Percentiles rank a stretch among this genome's conserved stretches.
Evolutionary conservation across 208 protist species (phyloP).

Genomic region (Borovskyia barvae): DNA sequence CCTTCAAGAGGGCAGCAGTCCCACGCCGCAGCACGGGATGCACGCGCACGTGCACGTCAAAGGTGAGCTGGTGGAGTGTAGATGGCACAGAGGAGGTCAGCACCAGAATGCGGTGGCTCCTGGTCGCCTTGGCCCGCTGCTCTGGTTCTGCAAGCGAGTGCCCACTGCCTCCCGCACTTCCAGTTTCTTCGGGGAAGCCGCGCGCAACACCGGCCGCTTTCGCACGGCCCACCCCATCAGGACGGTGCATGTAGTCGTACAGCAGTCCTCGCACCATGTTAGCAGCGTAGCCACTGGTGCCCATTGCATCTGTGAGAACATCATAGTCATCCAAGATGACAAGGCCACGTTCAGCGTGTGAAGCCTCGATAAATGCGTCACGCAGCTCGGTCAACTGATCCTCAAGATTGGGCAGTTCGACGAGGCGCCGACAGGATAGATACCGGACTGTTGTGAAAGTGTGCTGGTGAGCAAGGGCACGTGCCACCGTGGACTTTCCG

Average conservation of each 20-base stretch:
- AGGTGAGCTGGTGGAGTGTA: slow-evolving; percentile 4
- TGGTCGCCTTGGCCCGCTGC: slow-evolving; percentile 7
- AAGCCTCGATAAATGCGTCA: slow-evolving; percentile 94
- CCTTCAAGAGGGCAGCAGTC: slow-evolving; percentile 24
- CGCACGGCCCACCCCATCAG: slow-evolving; percentile 23
- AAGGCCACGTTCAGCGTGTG: slow-evolving; percentile 84
- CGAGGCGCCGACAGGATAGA: slow-evolving; percentile 34
- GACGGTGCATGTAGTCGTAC: slow-evolving; percentile 34
- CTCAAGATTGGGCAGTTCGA: slow-evolving; percentile 28
- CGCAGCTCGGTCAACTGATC: slow-evolving; percentile 55
- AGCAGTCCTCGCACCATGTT: slow-evolving; percentile 25
- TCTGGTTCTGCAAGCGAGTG: slow-evolving; percentile 16
- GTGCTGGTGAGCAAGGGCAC: slow-evolving; percentile 29
- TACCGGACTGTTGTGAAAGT: slow-evolving; percentile 30
- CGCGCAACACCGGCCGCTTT: slow-evolving; percentile 7
- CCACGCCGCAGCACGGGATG: slow-evolving; percentile 36
- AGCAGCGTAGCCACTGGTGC: slow-evolving; percentile 2
- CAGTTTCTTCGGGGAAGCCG: slow-evolving; percentile 11
- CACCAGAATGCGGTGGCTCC: slow-evolving; percentile 27
- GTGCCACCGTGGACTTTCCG: slow-evolving; percentile 62
- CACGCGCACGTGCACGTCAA: slow-evolving; percentile 27
- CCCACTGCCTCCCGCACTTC: slow-evolving; percentile 5
- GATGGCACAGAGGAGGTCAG: slow-evolving; percentile 22
- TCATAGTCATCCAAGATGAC: slow-evolving; percentile 98
- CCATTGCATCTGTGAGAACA: slow-evolving; percentile 34